Conservation (phyloP, 371 early-diverging fungal species). For the Syncephalastrum racemosum region DNA sequence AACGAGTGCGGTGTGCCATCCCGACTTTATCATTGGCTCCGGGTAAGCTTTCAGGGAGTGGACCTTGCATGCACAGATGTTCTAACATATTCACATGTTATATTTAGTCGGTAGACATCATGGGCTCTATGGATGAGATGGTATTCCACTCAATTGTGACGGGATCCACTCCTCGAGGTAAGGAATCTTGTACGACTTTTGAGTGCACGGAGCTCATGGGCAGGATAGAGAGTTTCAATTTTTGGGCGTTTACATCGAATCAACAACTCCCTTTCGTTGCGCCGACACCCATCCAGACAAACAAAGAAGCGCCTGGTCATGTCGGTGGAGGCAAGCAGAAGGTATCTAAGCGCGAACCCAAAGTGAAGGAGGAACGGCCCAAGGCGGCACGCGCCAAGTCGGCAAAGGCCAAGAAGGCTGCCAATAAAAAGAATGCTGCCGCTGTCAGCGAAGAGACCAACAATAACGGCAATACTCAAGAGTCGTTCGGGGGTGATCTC, state of each 20-base stretch:
- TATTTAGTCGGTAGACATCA: conserved; percentile 5
- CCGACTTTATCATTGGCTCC: conserved; percentile 6
- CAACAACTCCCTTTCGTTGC: background rate
- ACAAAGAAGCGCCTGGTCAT: background rate
- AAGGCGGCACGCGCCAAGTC: conserved; percentile 13
- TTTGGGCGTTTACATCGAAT: conserved; percentile 8
- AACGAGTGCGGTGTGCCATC: conserved; percentile 12
- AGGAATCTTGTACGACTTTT: too few relatives aligned
- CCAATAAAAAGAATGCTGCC: conserved; percentile 7
- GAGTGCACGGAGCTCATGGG: background rate
- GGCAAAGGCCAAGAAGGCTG: conserved; percentile 9
- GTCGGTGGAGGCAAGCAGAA: conserved; percentile 11
- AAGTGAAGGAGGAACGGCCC: conserved; percentile 9
- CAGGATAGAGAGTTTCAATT: conserved; percentile 6
- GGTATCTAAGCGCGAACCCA: conserved; percentile 8
- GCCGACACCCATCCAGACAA: too few relatives aligned
- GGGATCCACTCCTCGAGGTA: conserved; percentile 1
- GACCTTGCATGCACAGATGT: background rate
- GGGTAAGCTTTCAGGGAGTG: background rate
- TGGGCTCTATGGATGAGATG: conserved; percentile 9
- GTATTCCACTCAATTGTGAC: conserved; percentile 6
- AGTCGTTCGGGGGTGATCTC: conserved; percentile 5
- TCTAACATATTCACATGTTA: background rate
- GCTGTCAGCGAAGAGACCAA: background rate
- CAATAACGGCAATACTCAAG: conserved; percentile 2